These are phyloP conservation scores for Citrus inodora DNA, from an alignment of 345 rosid genomes.

Conservation along the genomic window DNA sequence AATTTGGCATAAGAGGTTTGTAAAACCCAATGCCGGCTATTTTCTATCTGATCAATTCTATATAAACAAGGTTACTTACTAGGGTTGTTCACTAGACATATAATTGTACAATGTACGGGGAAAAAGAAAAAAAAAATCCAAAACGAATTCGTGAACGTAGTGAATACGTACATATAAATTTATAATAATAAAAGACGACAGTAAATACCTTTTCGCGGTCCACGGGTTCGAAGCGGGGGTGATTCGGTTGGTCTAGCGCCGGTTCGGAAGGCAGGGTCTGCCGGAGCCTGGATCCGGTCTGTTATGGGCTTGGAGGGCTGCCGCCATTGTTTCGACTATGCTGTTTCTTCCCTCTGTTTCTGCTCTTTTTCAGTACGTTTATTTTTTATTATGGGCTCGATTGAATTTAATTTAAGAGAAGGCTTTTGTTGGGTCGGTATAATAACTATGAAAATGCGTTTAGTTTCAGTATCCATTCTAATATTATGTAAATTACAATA, in stretches of 20 bases:
- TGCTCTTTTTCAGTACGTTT: background rate
- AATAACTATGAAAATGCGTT: no score
- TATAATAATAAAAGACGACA: background rate
- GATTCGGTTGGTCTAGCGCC: conserved; percentile 23
- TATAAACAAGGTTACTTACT: background rate
- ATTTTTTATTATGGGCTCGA: background rate
- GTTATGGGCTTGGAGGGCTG: background rate
- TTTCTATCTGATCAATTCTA: background rate
- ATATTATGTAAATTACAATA: no score
- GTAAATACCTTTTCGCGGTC: conserved; percentile 78
- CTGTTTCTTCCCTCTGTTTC: background rate
- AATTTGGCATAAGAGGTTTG: background rate
- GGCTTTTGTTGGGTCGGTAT: background rate
- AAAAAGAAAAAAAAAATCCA: conserved; percentile 14
- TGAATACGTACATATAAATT: background rate
- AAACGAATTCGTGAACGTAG: background rate
- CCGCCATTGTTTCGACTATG: background rate
- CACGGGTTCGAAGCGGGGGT: conserved; percentile 60
- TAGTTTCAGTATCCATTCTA: no score
- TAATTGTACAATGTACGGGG: background rate
- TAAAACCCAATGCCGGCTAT: background rate
- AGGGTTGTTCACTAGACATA: background rate
- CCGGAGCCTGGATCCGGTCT: background rate
- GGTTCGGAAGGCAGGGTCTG: conserved; percentile 4
- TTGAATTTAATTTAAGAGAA: no score